Percentiles rank a stretch among this genome's conserved stretches.
Conservation (phyloP, 164 flowering plant genomes). For the Santalum album region DNA sequence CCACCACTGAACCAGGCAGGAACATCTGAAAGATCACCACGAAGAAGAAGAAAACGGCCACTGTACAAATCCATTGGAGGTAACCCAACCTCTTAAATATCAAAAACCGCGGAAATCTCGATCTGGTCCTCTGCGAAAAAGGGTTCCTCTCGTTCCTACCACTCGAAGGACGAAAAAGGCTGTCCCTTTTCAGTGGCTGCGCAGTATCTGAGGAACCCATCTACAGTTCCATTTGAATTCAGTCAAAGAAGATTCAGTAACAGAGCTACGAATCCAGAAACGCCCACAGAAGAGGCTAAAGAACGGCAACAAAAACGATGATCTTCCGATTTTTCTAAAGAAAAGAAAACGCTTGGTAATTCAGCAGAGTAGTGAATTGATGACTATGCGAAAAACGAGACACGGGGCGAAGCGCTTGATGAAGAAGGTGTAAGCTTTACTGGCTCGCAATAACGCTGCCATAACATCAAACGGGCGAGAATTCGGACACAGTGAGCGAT, state of each 20-base stretch:
- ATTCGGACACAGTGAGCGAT: too few species aligned
- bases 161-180: slow-evolving; percentile 27
- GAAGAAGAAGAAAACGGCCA: slow-evolving; percentile 59
- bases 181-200: slow-evolving; percentile 46
- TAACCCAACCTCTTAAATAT: slow-evolving; percentile 66
- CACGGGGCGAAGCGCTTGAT: too few species aligned
- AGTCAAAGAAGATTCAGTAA: slow-evolving; percentile 1
- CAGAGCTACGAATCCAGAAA: background rate
- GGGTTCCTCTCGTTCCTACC: slow-evolving; percentile 27
- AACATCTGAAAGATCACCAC: slow-evolving; percentile 57
- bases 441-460: too few species aligned
- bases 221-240: slow-evolving; percentile 18
- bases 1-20: slow-evolving; percentile 59
- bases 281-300: too few species aligned
- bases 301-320: too few species aligned
- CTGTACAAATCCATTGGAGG: slow-evolving; percentile 64
- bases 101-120: slow-evolving; percentile 65
- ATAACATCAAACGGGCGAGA: too few species aligned
- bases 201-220: slow-evolving; percentile 80
- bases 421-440: too few species aligned
- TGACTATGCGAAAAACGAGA: too few species aligned
- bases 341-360: too few species aligned
- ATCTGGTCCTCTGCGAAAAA: slow-evolving; percentile 55
- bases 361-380: too few species aligned
- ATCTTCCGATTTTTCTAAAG: too few species aligned